phyloP scores from a whole-genome alignment of 192 early-diverging fungal species.

The Piromyces sp. region DNA sequence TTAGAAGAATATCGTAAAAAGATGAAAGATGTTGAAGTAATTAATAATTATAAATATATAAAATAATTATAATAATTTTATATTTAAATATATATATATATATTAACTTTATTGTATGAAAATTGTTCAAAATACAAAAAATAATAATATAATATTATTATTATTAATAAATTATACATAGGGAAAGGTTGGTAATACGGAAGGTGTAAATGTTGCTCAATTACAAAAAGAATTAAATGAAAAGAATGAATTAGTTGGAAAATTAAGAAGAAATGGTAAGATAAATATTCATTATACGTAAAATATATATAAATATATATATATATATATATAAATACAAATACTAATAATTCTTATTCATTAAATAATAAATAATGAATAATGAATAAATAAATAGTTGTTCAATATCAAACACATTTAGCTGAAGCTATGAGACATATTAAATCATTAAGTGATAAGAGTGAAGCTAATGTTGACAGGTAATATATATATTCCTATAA shows the following conservation, averaged over 20 bases:
- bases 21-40: slow-evolving; percentile 37
- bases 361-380: not conserved
- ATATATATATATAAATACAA: no score
- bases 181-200: not conserved
- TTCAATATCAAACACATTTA: slow-evolving; percentile 76
- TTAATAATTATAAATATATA: not conserved
- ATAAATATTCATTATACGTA: no score
- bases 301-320: no score
- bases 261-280: slow-evolving; percentile 53
- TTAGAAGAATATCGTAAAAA: slow-evolving; percentile 36
- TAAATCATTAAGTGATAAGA: slow-evolving; percentile 43
- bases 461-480: slow-evolving; percentile 61
- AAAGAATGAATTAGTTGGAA: slow-evolving; percentile 54
- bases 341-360: no score
- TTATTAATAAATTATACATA: not conserved
- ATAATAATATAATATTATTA: no score
- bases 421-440: slow-evolving; percentile 80
- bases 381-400: slow-evolving; percentile 30
- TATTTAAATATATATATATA: no score
- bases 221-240: slow-evolving; percentile 45
- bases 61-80: not conserved
- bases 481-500: no score
- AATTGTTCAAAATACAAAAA: no score
- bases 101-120: no score
- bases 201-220: slow-evolving; percentile 12